These are phyloP conservation scores for Pestalotiopsis sp. DNA, from an alignment of 2,329 filamentous ascomycete genomes.

Conservation along the genomic window DNA sequence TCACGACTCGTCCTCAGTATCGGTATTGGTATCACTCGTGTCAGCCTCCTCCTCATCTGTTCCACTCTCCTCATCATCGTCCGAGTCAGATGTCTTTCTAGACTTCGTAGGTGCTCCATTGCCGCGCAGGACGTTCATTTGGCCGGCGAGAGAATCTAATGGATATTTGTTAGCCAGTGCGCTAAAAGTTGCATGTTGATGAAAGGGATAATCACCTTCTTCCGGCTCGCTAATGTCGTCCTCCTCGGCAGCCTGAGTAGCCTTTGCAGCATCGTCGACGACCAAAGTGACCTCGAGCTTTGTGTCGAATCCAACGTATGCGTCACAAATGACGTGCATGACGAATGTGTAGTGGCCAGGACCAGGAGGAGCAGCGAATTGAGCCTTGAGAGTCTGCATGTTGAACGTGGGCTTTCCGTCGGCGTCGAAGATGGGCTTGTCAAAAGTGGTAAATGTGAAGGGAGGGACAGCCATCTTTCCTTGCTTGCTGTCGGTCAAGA, in stretches of 20 bases:
- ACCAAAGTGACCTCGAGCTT: constrained; percentile 88
- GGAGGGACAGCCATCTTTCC: constrained; percentile 96
- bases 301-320: constrained; percentile 91
- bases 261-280: constrained; percentile 88
- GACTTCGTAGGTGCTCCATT: constrained; percentile 61
- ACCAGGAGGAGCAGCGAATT: constrained; percentile 93
- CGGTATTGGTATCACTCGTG: constrained; percentile 69
- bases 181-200: neutral
- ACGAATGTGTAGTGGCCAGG: constrained; percentile 92
- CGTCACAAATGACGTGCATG: constrained; percentile 92
- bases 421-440: constrained; percentile 81
- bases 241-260: constrained; percentile 76
- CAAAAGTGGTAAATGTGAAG: constrained; percentile 92
- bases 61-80: constrained; percentile 78
- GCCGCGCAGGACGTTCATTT: constrained; percentile 86
- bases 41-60: constrained; percentile 73
- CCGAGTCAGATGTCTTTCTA: constrained; percentile 56
- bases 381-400: constrained; percentile 94
- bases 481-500: constrained; percentile 91
- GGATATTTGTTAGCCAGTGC: neutral
- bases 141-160: constrained; percentile 79
- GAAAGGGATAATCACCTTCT: constrained; percentile 70
- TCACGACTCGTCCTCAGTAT: constrained; percentile 64
- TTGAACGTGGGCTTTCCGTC: constrained; percentile 87
- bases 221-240: constrained; percentile 98